Percentiles rank a stretch among this genome's conserved stretches.
Conservation (phyloP, 2,329 filamentous ascomycete genomes). For the Curvularia eragrostidis region DNA sequence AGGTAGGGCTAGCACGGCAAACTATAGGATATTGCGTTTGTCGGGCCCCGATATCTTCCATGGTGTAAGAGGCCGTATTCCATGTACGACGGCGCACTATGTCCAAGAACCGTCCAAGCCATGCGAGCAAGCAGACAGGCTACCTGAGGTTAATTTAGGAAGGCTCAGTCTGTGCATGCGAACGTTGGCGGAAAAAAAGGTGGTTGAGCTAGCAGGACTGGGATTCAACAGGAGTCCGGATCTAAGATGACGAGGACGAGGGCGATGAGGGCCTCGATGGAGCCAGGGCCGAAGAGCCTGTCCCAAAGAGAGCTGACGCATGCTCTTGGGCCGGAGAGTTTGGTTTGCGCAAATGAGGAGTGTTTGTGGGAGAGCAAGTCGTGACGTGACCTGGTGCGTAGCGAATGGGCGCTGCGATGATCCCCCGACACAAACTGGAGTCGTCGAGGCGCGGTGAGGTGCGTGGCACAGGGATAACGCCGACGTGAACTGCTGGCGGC, state of each 20-base stretch:
- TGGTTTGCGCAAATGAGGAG: slow-evolving; percentile 22
- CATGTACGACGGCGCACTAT: slow-evolving; percentile 21
- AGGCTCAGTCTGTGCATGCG: slow-evolving; percentile 41
- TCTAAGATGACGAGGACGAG: slow-evolving; percentile 33
- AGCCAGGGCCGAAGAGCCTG: slow-evolving; percentile 36
- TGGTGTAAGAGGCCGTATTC: slow-evolving; percentile 26
- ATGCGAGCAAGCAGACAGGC: slow-evolving; percentile 8
- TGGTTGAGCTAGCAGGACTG: slow-evolving; percentile 33
- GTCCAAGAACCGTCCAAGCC: slow-evolving; percentile 23
- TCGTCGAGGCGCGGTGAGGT: slow-evolving; percentile 13
- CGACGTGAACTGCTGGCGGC: slow-evolving; percentile 28
- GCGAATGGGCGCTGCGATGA: slow-evolving; percentile 18
- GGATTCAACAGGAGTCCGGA: slow-evolving; percentile 22
- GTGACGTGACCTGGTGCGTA: slow-evolving; percentile 17
- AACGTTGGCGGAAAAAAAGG: slow-evolving; percentile 34
- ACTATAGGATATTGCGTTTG: neutral
- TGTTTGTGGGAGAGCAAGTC: slow-evolving; percentile 4
- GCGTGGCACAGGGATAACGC: slow-evolving; percentile 32
- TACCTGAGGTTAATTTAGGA: slow-evolving; percentile 35
- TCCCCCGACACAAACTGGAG: slow-evolving; percentile 14
- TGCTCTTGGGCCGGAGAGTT: slow-evolving; percentile 14
- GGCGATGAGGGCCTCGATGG: slow-evolving; percentile 25
- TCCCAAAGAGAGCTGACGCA: slow-evolving; percentile 28
- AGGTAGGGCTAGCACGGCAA: neutral
- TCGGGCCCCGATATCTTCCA: neutral